Conservation (phyloP, 1,284 basidiomycete genomes). For the Austroboletus niveus region DNA sequence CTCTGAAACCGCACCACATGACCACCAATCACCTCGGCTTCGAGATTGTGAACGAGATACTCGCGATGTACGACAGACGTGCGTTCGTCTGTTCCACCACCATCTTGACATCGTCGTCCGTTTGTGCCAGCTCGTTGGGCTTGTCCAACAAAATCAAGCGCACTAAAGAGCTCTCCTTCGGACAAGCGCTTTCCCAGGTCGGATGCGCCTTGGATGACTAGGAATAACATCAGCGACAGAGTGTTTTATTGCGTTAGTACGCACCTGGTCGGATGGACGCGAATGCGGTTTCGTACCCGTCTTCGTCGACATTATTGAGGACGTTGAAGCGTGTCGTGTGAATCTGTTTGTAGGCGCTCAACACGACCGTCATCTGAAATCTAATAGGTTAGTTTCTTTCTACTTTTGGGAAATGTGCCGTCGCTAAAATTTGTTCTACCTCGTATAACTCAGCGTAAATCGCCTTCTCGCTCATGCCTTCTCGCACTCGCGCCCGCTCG, state of each 20-base stretch:
- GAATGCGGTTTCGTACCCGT: constrained; percentile 61
- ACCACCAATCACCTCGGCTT: constrained; percentile 48
- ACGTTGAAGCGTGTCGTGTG: constrained; percentile 46
- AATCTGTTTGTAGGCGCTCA: constrained; percentile 65
- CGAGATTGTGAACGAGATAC: constrained; percentile 53
- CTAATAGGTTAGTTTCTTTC: constrained; percentile 27
- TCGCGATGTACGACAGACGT: constrained; percentile 49
- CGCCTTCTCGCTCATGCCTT: constrained; percentile 20
- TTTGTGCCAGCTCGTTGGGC: constrained; percentile 21
- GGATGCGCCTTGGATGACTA: constrained; percentile 74
- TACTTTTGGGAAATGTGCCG: not conserved
- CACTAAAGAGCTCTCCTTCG: constrained; percentile 65
- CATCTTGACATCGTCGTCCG: constrained; percentile 37
- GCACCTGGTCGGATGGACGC: constrained; percentile 52
- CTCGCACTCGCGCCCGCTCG: too few relatives aligned
- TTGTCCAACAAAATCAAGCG: constrained; percentile 47
- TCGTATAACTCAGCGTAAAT: constrained; percentile 54
- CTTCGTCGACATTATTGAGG: constrained; percentile 53
- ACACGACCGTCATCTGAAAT: constrained; percentile 55
- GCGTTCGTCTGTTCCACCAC: constrained; percentile 54
- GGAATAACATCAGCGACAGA: not conserved
- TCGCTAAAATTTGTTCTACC: constrained; percentile 32
- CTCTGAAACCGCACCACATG: constrained; percentile 46
- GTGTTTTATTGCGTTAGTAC: not conserved
- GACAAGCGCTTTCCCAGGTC: constrained; percentile 69